These are phyloP conservation scores for Xylaria sp. DNA, from an alignment of 2,329 filamentous ascomycete species.

Conservation along the genomic window DNA sequence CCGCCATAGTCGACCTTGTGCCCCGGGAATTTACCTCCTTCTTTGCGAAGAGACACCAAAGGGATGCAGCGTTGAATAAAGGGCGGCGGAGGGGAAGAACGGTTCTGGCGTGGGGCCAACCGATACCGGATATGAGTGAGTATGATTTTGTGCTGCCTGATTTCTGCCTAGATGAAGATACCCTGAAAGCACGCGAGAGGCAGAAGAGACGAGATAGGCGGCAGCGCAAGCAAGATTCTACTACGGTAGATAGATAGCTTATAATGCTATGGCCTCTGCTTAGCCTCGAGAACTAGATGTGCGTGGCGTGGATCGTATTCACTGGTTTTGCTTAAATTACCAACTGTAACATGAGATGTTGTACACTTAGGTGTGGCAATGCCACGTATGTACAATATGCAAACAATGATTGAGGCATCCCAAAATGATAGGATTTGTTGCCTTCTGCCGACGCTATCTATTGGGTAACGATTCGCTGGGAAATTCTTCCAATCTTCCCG, in stretches of 20 bases:
- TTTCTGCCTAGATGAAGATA: constrained; percentile 64
- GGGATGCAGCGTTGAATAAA: constrained; percentile 78
- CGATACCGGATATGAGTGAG: constrained; percentile 74
- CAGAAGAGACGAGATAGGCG: constrained; percentile 66
- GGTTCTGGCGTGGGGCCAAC: constrained; percentile 79
- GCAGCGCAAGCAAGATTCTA: constrained; percentile 49
- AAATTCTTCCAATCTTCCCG: too few relatives aligned
- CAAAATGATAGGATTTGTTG: not conserved
- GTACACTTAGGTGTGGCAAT: constrained; percentile 5
- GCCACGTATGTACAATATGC: not conserved
- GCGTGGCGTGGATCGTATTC: not conserved
- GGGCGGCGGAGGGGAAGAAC: constrained; percentile 72
- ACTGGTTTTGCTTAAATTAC: constrained; percentile 1
- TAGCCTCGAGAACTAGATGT: not conserved
- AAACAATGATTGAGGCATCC: not conserved
- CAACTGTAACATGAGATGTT: constrained; percentile 2
- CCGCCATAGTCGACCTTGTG: constrained; percentile 46
- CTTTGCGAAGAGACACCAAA: constrained; percentile 78
- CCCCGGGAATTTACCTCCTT: constrained; percentile 81
- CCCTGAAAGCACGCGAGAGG: constrained; percentile 63
- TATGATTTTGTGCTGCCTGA: constrained; percentile 77
- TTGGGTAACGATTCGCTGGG: too few relatives aligned
- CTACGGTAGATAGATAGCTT: not conserved
- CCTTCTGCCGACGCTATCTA: not conserved
- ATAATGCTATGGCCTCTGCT: not conserved